Conservation (phyloP, 2,329 filamentous ascomycete genomes). For the Fusarium sp. region DNA sequence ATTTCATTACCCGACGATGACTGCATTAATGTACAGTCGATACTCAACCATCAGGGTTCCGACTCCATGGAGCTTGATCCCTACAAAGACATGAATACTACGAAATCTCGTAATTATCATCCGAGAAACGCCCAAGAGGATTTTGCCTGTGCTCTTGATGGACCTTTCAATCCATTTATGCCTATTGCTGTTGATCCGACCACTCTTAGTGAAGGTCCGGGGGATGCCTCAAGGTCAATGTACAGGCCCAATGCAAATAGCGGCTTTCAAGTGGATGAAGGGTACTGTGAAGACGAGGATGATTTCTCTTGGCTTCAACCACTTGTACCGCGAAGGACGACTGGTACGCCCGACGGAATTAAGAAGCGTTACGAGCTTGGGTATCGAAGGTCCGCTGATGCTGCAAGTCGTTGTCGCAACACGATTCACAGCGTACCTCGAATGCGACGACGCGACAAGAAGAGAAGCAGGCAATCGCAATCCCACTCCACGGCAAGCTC, state of each 20-base stretch:
- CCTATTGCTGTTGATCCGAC: slow-evolving; percentile 2
- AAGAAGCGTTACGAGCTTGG: slow-evolving; percentile 37
- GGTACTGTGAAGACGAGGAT: slow-evolving; percentile 40
- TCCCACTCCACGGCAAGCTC: slow-evolving; percentile 3
- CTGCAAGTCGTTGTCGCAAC: slow-evolving; percentile 39
- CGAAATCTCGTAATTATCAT: not conserved
- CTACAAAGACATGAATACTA: not conserved
- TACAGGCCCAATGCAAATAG: slow-evolving; percentile 1
- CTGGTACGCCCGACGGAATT: slow-evolving; percentile 20
- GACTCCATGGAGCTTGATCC: slow-evolving; percentile 32
- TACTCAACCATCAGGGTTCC: not conserved
- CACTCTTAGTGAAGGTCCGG: not conserved
- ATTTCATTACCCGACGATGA: slow-evolving; percentile 30
- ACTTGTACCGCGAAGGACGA: slow-evolving; percentile 5
- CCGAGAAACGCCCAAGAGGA: not conserved
- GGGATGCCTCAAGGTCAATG: not conserved
- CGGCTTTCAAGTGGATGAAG: slow-evolving; percentile 44
- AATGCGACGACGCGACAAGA: slow-evolving; percentile 44
- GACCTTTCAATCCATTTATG: not conserved
- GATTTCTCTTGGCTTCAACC: slow-evolving; percentile 42
- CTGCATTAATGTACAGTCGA: slow-evolving; percentile 3
- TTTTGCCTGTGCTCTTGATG: not conserved
- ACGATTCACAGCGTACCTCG: slow-evolving; percentile 37
- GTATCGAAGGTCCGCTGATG: slow-evolving; percentile 38
- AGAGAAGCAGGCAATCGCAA: slow-evolving; percentile 17